These are phyloP conservation scores for Abortiporus biennis DNA, from an alignment of 1,284 basidiomycete species.

Conservation along the genomic window DNA sequence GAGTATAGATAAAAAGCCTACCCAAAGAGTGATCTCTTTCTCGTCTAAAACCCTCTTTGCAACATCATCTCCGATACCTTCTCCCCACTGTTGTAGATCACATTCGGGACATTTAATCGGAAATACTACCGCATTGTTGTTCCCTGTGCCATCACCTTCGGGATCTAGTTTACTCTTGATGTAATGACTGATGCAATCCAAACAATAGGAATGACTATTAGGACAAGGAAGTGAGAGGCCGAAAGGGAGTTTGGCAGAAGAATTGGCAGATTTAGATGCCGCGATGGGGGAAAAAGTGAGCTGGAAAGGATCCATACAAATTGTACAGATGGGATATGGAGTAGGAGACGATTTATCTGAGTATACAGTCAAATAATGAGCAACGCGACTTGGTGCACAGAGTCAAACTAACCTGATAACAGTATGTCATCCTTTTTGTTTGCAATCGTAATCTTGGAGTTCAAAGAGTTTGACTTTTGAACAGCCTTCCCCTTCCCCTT, in stretches of 20 bases:
- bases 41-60: slow-evolving; percentile 27
- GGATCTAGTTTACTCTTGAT: slow-evolving; percentile 32
- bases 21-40: slow-evolving; percentile 31
- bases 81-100: slow-evolving; percentile 23
- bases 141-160: slow-evolving; percentile 24
- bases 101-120: slow-evolving; percentile 37
- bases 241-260: slow-evolving; percentile 29
- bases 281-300: slow-evolving; percentile 28
- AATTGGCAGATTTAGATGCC: slow-evolving; percentile 29
- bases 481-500: slow-evolving; percentile 28
- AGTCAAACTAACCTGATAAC: too few species aligned
- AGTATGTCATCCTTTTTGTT: background rate
- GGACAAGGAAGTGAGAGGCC: slow-evolving; percentile 33
- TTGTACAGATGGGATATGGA: slow-evolving; percentile 26
- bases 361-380: too few species aligned
- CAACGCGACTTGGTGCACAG: too few species aligned
- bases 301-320: slow-evolving; percentile 34
- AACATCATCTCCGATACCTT: slow-evolving; percentile 30
- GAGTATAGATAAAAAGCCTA: slow-evolving; percentile 12
- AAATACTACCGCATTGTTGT: slow-evolving; percentile 26
- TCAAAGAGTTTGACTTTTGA: background rate
- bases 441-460: background rate
- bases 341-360: too few species aligned
- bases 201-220: slow-evolving; percentile 29
- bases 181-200: slow-evolving; percentile 29